Base-by-base conservation (phyloP, 495 filamentous ascomycete species). In the Pyrenopolyporus hunteri region DNA sequence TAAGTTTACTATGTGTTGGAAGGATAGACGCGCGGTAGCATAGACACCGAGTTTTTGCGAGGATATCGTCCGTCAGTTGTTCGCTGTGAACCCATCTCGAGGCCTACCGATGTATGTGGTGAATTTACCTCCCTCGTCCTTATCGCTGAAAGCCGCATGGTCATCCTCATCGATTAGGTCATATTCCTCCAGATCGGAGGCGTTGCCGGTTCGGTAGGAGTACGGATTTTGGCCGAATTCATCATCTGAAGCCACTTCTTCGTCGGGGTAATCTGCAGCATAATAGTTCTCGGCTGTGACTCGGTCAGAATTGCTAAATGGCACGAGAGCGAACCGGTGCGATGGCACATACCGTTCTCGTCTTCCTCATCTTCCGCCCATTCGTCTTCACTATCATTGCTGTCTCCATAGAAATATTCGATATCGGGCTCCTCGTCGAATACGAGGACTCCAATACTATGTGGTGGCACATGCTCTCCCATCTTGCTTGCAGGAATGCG, bases 171-270 rank as follows among this genome's bases (percentile, higher is more conserved):
- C 29, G 2, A 45, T 42, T 3, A 64, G 7, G n/a, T 60, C 64
- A 35, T 64, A 80, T 40, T 78, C 79, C 53, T 82, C 78, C 3
- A 72, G 54, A 28, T 82, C 81, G 5, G 78, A 76, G 28, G 73
- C 73, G 37, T 80, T 80, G 10, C 61, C 45, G n/a, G 69, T 79
- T 23, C 70, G 64, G 54, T 74, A 83, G 4, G 66, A 58, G 49
- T 82, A 83, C 3, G 81, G 60, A 39, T 81, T 75, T 0, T 68
- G 64, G 33, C 64, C 76, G 42, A 72, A 79, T 51, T 83, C 80
- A 58, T 84, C 82, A 48, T 82, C 80, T 43, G 77, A 79, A 4
- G 76, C 80, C 10, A 84, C 75, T 39, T 84, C 82, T 16, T 84
- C 81, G 29, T 84, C 81, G 5, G 82, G 82, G 37, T 84, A 84